Evolutionary conservation across 179 eudicot genomes (phyloP).

Genomic region (Heliamphora pulchella): DNA sequence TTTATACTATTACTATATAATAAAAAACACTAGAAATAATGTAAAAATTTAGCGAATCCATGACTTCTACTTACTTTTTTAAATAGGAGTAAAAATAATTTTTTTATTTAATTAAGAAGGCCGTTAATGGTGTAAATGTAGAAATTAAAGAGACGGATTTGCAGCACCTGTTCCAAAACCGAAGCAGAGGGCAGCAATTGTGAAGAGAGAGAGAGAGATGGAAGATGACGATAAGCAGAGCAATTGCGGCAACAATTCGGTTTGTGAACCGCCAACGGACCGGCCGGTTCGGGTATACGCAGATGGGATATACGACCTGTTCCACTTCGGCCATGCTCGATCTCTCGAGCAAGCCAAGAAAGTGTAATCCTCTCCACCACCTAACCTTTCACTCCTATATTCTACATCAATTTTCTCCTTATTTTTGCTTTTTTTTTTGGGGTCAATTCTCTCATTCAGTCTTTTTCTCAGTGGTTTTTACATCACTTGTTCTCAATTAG

Average conservation of each 20-base stretch:
- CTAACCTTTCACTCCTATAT: background rate
- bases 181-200: background rate
- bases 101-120: no score
- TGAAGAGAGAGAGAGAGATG: background rate
- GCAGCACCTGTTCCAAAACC: background rate
- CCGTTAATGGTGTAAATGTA: no score
- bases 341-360: constrained; percentile 96
- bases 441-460: no score
- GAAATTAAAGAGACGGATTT: no score
- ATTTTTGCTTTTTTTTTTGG: background rate
- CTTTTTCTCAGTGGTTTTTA: no score
- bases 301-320: constrained; percentile 95
- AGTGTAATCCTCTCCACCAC: constrained; percentile 26
- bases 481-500: no score
- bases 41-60: no score
- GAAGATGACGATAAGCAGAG: background rate
- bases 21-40: no score
- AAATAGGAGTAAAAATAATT: no score
- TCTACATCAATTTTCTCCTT: background rate
- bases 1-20: no score
- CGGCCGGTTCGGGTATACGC: constrained; percentile 90
- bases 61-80: no score
- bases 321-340: constrained; percentile 92
- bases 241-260: constrained; percentile 15
- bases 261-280: constrained; percentile 46